Conservation (phyloP, 2,329 filamentous ascomycete species). For the Hypoxylon sp. region DNA sequence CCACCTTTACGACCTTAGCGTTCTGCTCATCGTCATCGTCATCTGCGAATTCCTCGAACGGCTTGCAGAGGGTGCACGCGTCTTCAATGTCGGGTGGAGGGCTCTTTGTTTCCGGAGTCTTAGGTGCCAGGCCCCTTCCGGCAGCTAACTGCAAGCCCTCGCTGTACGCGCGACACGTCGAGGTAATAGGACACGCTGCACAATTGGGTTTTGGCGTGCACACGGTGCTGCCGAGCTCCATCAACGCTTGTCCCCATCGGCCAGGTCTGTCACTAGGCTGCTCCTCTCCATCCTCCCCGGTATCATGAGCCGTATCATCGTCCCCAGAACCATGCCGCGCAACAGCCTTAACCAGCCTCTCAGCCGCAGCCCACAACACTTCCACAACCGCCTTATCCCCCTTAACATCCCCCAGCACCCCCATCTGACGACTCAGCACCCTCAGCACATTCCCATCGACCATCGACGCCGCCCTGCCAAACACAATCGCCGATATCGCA, state of each 20-base stretch:
- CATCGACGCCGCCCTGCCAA: slow-evolving; percentile 71
- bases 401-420: slow-evolving; percentile 70
- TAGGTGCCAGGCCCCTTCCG: slow-evolving; percentile 39
- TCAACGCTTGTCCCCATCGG: slow-evolving; percentile 74
- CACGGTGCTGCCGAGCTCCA: slow-evolving; percentile 75
- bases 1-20: slow-evolving; percentile 8
- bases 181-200: slow-evolving; percentile 64
- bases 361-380: slow-evolving; percentile 71
- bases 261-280: slow-evolving; percentile 66
- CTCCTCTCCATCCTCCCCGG: slow-evolving; percentile 31
- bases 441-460: slow-evolving; percentile 75
- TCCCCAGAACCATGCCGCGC: slow-evolving; percentile 56
- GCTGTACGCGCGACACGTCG: slow-evolving; percentile 65
- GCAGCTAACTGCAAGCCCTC: slow-evolving; percentile 60
- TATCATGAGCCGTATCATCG: slow-evolving; percentile 32
- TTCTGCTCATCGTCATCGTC: slow-evolving; percentile 31
- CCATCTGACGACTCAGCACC: slow-evolving; percentile 73
- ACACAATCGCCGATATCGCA: slow-evolving; percentile 74
- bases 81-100: slow-evolving; percentile 64
- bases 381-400: slow-evolving; percentile 67
- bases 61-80: slow-evolving; percentile 63
- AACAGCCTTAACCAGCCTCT: slow-evolving; percentile 67
- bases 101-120: slow-evolving; percentile 1
- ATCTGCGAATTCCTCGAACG: slow-evolving; percentile 58
- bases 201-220: slow-evolving; percentile 74